Evolutionary conservation across 305 asterid species (phyloP), one percentile per base, ranked within the genome.

Genomic region (Fraxinus albicans): DNA sequence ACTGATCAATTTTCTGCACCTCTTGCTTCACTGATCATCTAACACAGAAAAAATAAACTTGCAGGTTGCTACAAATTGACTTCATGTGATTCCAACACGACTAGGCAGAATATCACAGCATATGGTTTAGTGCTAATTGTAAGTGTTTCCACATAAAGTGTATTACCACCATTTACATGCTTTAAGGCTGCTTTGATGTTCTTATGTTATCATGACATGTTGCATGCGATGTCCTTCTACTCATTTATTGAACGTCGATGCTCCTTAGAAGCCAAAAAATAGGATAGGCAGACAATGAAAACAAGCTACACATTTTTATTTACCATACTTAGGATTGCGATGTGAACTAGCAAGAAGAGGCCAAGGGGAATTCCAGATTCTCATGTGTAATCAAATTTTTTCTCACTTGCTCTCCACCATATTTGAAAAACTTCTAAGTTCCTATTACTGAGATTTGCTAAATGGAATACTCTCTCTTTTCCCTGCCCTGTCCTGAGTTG

Each of bases 51-150:
- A 44, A 79, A 77, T 84, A 50, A 77, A 74, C 47, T 80, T 81
- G 91, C 94, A 94, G 98, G 78, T 65, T 94, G 98, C 88, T 91
- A 83, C 83, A 80, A 29, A 76, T 86, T 94, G 87, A 93, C 97
- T 75, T 87, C 97, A 31, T 94, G 98, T 76, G 86, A 90, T 47
- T 44, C 90, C 79, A 89, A 88, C 85, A 27, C 91, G 0, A 83
- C 86, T 67, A 90, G 82, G 73, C 95, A 94, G 89, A 92, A 94
- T 82, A 92, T 93, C 84, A 93, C 95, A 35, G 92, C 84, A 77
- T 93, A 93, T 53, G 98, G 98, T 21, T 15, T 88, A 36, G 76
- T 92, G 89, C 87, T 93, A 83, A 91, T 93, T 83, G 98, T 94
- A 90, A 92, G 98, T 89, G 79, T 78, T 78, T 77, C 33, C 17